Evolutionary conservation across 2,329 filamentous ascomycete species (phyloP), one percentile per base, ranked within the genome.

Genomic region (Fusarium sp.): DNA sequence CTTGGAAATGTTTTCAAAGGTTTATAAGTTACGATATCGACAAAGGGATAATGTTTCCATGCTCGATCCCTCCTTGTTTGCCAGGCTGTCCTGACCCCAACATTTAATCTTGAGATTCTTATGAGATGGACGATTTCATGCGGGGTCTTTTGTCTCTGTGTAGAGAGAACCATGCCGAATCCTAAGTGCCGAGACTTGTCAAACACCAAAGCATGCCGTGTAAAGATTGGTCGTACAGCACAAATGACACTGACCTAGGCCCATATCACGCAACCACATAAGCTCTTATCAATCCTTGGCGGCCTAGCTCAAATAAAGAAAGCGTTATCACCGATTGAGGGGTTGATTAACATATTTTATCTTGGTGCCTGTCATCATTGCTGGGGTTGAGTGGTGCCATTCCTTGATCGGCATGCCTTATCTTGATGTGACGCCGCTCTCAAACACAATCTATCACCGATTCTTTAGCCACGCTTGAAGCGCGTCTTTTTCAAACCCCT

Each of bases 361-460:
- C 55, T 40, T 35, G 27, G 25, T 3, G 14, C 20, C 1, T 37
- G 18, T 36, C 48, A 55, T 37, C 53, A 56, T 56, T 53, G 15
- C 53, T 41, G 36, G 53, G 53, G 53, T 42, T 20, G 9, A 17
- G 36, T 53, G 53, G 47, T 56, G 53, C 15, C 36, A 53, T 56
- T 29, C 9, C 6, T 53, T 27, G 15, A 17, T 6, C 10, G 11
- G n/a, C 21, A 14, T 42, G 29, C 27, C 52, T 60, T 61, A 62
- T 62, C 40, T 54, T 31, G 14, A 27, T 0, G 29, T 20, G 25
- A n/a, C 13, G 47, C 21, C 29, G 31, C 21, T 21, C 14, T 23
- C 21, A 14, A 15, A 18, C 8, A 14, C 11, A 21, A 42, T 1
- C 27, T 11, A 23, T 29, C 29, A 14, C 36, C 29, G 14, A 11